Percentiles rank a stretch among this genome's conserved stretches.
phyloP scores from a whole-genome alignment of 495 filamentous ascomycete species.

The Xylaria acuta region DNA sequence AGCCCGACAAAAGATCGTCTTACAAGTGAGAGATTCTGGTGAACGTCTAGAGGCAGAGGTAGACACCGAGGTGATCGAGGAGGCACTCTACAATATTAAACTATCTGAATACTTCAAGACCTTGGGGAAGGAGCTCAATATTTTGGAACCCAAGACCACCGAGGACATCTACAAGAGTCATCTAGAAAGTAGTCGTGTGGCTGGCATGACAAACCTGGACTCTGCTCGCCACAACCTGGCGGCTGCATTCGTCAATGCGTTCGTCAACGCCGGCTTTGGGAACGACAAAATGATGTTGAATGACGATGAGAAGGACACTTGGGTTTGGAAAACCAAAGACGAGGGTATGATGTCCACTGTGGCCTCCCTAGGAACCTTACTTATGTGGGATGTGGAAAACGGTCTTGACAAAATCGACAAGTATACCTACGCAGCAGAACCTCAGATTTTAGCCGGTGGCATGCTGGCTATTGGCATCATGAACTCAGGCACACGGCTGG shows the following conservation, averaged over 20 bases:
- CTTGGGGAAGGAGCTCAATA: conserved; percentile 93
- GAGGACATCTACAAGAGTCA: conserved; percentile 99
- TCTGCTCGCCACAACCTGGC: conserved; percentile 95
- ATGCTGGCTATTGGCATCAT: conserved; percentile 90
- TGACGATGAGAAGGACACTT: conserved; percentile 79
- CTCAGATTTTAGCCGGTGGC: conserved; percentile 87
- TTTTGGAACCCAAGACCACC: conserved; percentile 93
- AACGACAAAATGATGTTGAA: conserved; percentile 97
- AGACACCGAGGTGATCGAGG: conserved; percentile 74
- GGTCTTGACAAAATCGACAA: conserved; percentile 92
- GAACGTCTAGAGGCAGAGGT: conserved; percentile 61
- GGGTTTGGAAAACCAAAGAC: conserved; percentile 99
- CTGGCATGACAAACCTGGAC: conserved; percentile 91
- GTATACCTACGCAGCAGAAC: conserved; percentile 83
- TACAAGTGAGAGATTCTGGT: conserved; percentile 60
- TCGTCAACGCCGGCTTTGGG: conserved; percentile 94
- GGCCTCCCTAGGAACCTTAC: conserved; percentile 86
- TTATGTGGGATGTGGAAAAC: conserved; percentile 88
- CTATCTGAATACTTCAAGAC: conserved; percentile 92
- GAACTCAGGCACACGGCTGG: conserved; percentile 86
- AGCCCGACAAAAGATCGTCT: conserved; percentile 86
- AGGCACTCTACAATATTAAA: conserved; percentile 85
- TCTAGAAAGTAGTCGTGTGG: conserved; percentile 89
- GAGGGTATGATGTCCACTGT: conserved; percentile 97
- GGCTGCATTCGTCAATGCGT: conserved; percentile 94